These are phyloP conservation scores for Persicaria tinctoria DNA, from an alignment of 148 eudicot species.

Conservation along the genomic window DNA sequence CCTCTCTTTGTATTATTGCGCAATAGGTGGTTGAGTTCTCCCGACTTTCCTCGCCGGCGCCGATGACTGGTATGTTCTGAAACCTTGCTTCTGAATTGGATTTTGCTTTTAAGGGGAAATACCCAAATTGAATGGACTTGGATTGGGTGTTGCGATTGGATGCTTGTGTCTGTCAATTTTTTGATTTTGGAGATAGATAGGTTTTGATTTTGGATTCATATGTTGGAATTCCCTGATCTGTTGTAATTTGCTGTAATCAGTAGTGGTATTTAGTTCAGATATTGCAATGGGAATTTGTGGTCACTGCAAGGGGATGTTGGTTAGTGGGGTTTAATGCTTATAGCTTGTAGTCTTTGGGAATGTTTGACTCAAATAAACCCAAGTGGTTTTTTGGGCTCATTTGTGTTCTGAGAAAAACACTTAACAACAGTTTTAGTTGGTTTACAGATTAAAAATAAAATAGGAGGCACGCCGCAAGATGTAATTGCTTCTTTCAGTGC, in stretches of 20 bases:
- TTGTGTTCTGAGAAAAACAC: too few relatives aligned
- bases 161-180: neutral
- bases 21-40: neutral
- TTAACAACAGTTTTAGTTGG: too few relatives aligned
- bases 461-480: too few relatives aligned
- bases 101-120: neutral
- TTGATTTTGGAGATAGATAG: neutral
- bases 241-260: neutral
- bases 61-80: conserved; percentile 3
- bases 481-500: too few relatives aligned
- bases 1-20: neutral
- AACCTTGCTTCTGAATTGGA: neutral
- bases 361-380: too few relatives aligned
- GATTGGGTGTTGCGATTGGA: neutral
- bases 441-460: too few relatives aligned
- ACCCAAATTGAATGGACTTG: neutral
- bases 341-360: neutral
- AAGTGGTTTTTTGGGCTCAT: too few relatives aligned
- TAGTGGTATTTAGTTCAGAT: neutral
- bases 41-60: neutral
- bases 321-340: neutral
- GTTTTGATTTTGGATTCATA: neutral
- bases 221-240: neutral
- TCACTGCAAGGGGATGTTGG: neutral
- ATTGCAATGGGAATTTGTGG: neutral